A percentile compares a stretch with the other conserved stretches of the same genome.
Evolutionary conservation across 257 asterid genomes (phyloP).

Genomic region (Nicotiana undulata): DNA sequence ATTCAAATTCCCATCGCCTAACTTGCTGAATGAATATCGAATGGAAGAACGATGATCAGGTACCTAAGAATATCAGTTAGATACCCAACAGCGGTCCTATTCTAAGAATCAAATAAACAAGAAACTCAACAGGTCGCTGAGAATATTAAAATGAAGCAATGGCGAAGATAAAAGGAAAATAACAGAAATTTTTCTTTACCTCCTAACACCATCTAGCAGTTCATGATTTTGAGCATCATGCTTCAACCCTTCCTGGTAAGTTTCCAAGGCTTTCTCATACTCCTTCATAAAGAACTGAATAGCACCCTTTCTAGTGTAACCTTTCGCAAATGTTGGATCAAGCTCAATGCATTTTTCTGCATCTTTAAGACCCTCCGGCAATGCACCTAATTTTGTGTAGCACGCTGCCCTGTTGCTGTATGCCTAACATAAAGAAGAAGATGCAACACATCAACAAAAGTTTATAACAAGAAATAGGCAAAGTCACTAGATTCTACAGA

Average conservation of each 20-base stretch:
- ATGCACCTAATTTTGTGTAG: conserved; percentile 82
- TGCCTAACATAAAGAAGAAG: conserved; percentile 35
- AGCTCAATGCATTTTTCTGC: conserved; percentile 93
- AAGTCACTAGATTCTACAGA: not conserved
- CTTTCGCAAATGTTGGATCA: conserved; percentile 74
- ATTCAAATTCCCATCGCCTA: not conserved
- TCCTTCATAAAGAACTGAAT: conserved; percentile 89
- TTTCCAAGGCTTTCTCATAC: conserved; percentile 78
- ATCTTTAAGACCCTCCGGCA: conserved; percentile 92
- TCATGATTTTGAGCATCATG: conserved; percentile 73
- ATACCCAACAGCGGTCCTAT: not conserved
- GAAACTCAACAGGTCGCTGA: not conserved
- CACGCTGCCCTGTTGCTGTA: conserved; percentile 93
- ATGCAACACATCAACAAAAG: not conserved
- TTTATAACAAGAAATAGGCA: not conserved
- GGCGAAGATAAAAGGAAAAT: not conserved
- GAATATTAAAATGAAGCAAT: not conserved
- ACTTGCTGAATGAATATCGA: not conserved
- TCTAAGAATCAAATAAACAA: not conserved
- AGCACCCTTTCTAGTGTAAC: conserved; percentile 88
- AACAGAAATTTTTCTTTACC: conserved; percentile 27
- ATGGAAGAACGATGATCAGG: not conserved
- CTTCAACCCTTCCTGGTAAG: conserved; percentile 82
- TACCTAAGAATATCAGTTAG: not conserved
- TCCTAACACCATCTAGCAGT: conserved; percentile 68